phyloP scores from a whole-genome alignment of 1,284 basidiomycete genomes.

The Moesziomyces sp. region DNA sequence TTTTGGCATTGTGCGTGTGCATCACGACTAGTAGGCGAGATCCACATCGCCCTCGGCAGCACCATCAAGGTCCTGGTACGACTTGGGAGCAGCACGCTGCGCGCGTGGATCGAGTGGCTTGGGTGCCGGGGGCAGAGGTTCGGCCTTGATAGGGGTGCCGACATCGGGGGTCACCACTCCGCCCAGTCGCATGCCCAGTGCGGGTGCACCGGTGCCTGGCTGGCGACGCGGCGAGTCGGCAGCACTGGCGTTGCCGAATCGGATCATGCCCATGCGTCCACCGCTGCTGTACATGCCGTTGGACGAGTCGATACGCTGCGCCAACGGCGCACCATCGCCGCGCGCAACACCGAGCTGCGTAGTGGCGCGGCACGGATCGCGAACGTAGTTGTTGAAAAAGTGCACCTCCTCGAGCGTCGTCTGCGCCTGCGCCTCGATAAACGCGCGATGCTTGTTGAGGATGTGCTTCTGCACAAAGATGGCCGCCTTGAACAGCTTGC shows the following conservation, averaged over 20 bases:
- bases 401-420: slow-evolving; percentile 23
- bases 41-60: slow-evolving; percentile 50
- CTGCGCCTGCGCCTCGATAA: slow-evolving; percentile 31
- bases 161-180: slow-evolving; percentile 11
- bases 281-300: slow-evolving; percentile 27
- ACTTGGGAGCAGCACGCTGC: slow-evolving; percentile 20
- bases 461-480: slow-evolving; percentile 64
- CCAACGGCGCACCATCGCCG: slow-evolving; percentile 9
- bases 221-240: slow-evolving; percentile 21
- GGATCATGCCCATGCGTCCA: slow-evolving; percentile 41
- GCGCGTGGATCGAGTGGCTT: slow-evolving; percentile 56
- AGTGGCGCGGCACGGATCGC: slow-evolving; percentile 49
- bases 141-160: slow-evolving; percentile 20
- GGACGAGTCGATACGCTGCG: slow-evolving; percentile 16
- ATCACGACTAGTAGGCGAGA: slow-evolving; percentile 32
- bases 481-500: slow-evolving; percentile 62
- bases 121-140: slow-evolving; percentile 45
- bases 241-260: slow-evolving; percentile 38
- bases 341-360: slow-evolving; percentile 11
- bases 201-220: not conserved
- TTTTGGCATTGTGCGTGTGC: no score
- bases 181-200: slow-evolving; percentile 37
- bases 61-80: slow-evolving; percentile 60
- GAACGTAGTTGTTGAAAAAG: slow-evolving; percentile 53
- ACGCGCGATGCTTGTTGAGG: slow-evolving; percentile 56